Percentiles rank a stretch among this genome's conserved stretches.
These are phyloP conservation scores for Fusarium cicatricum DNA, from an alignment of 2,329 filamentous ascomycete genomes.

Conservation along the genomic window DNA sequence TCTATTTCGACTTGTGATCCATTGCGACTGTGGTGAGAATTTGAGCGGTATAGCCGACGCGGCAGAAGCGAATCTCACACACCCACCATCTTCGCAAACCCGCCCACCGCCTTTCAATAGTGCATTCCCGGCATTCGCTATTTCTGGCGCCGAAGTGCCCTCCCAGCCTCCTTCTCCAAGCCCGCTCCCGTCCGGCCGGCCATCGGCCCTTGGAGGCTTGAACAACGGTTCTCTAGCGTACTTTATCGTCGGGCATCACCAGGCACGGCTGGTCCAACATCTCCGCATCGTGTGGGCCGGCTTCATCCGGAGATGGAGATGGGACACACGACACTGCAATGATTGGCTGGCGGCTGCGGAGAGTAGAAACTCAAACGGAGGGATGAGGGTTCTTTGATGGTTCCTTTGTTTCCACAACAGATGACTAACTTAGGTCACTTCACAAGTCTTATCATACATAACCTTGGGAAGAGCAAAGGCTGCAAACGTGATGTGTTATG, in stretches of 20 bases:
- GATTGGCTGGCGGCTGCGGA: not conserved
- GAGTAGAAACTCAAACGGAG: no score
- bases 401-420: no score
- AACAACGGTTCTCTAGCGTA: not conserved
- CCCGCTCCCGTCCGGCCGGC: conserved; percentile 24
- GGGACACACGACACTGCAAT: not conserved
- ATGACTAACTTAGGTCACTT: no score
- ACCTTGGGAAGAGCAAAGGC: no score
- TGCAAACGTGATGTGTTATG: no score
- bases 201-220: not conserved
- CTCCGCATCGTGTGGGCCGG: conserved; percentile 6
- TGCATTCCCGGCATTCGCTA: conserved; percentile 27
- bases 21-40: not conserved
- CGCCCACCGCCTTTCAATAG: not conserved
- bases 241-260: not conserved
- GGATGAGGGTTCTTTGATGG: conserved; percentile 1
- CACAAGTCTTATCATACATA: no score
- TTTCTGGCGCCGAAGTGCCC: conserved; percentile 11
- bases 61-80: conserved; percentile 15
- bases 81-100: conserved; percentile 7
- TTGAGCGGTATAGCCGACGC: conserved; percentile 1
- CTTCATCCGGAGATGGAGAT: conserved; percentile 3
- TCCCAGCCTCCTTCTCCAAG: no score
- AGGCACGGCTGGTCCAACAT: not conserved
- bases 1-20: not conserved